Evolutionary conservation across 495 filamentous ascomycete genomes (phyloP), one percentile per base, ranked within the genome.

Genomic region (Lentithecium fluviatile): DNA sequence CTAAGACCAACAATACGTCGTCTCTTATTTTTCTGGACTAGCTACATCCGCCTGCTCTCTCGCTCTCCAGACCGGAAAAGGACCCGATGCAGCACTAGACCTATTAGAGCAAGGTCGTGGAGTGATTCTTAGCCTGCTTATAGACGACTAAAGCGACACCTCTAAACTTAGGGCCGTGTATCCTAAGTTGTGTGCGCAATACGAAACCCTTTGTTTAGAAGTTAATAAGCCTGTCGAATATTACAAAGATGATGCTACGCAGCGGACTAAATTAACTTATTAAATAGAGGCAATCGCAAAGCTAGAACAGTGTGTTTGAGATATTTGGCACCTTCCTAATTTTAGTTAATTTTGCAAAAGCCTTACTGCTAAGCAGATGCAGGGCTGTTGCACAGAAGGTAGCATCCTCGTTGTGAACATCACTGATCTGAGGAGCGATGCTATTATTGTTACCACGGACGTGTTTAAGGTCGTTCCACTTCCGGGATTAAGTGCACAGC

Each of bases 21-120:
- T 66, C 24, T 57, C 64, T 12, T 36, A 53, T 32, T 66, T 64
- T 48, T 50, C 60, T 58, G 59, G 64, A 52, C 42, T 66, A 19
- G 51, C 64, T 24, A 47, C 64, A 26, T 21, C 45, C 20, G 64
- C 64, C 21, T 66, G 64, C 32, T 64, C 64, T 21, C 34, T 67
- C 15, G 38, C 46, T 24, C 49, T 60, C 6, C 47, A 53, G 10
- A 15, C 20, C 3, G 57, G 57, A 21, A 42, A 54, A 23, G n/a
- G n/a, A n/a, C 57, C 48, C 2, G 40, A 34, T 1, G 6, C n/a
- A 29, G 57, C 49, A 4, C 42, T 60, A 19, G 49, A 54, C 12
- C 2, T 60, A 25, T 17, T 65, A 54, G 64, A 64, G 32, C n/a
- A 45, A 50, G 66, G 65, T 21, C 66, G 66, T 13, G 54, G 48